Conservation (phyloP, 2,329 filamentous ascomycete species). For the Corinectria fuckeliana region DNA sequence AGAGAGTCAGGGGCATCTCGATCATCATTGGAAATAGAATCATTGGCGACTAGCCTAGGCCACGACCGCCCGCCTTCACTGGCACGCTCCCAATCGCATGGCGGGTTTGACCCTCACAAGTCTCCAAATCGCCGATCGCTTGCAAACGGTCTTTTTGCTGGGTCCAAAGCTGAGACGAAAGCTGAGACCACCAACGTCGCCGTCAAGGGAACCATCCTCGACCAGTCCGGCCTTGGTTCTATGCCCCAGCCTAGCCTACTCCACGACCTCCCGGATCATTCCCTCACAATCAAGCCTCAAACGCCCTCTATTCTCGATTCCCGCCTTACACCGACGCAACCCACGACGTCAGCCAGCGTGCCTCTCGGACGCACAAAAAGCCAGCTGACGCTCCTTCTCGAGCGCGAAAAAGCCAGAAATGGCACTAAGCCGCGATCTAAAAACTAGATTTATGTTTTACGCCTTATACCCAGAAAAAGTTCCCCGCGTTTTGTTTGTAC, state of each 20-base stretch:
- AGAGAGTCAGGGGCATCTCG: constrained; percentile 31
- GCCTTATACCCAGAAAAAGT: constrained; percentile 16
- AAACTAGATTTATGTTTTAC: constrained; percentile 31
- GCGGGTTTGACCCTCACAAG: constrained; percentile 34
- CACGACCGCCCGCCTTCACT: constrained; percentile 34
- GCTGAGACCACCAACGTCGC: constrained; percentile 51
- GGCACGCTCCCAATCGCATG: constrained; percentile 43
- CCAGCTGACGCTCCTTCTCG: constrained; percentile 63
- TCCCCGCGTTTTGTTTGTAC: constrained; percentile 6
- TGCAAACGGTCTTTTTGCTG: constrained; percentile 42
- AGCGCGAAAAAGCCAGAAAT: constrained; percentile 55
- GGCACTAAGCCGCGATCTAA: constrained; percentile 38
- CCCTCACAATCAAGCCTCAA: constrained; percentile 30
- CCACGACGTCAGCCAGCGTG: constrained; percentile 51
- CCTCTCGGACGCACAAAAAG: constrained; percentile 66
- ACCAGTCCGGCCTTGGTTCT: constrained; percentile 44
- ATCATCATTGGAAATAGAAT: constrained; percentile 32
- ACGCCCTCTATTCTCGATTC: constrained; percentile 43
- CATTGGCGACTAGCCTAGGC: constrained; percentile 29
- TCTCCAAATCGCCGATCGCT: constrained; percentile 23
- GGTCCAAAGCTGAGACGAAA: constrained; percentile 48
- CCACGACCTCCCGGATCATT: constrained; percentile 32
- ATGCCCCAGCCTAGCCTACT: constrained; percentile 38
- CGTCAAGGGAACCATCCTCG: constrained; percentile 53
- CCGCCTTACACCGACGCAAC: constrained; percentile 57